Evolutionary conservation across 2,329 filamentous ascomycete genomes (phyloP), one percentile per base, ranked within the genome.

Genomic region (Trichoderma sp.): DNA sequence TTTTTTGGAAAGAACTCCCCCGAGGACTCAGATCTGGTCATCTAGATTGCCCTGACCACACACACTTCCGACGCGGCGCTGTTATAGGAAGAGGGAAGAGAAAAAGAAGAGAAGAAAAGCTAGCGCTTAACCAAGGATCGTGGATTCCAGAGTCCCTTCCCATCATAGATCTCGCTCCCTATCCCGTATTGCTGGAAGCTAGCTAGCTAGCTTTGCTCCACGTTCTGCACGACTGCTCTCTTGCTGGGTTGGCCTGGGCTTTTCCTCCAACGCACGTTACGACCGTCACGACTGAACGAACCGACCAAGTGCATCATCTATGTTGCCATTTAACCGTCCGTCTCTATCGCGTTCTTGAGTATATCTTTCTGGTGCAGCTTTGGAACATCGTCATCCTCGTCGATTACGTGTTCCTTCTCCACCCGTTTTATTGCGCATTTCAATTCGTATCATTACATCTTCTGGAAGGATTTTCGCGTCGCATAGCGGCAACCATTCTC

Each of bases 401-500:
- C 53, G 62, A 74, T 67, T 56, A 74, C 62, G 62, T 67, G 62
- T 67, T 66, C 41, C 63, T 60, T 67, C 71, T 59, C 69, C 69
- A 31, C 41, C 59, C 59, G 35, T 77, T 76, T 75, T 71, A 63
- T 68, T 67, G 53, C 69, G 35, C 72, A 66, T 45, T 38, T 33
- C 21, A 31, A 65, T 50, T 64, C 33, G 21, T 35, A 53, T 56
- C 24, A 33, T 45, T 35, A 27, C 18, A 24, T 60, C 11, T 62
- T 60, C 16, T 29, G 72, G 72, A 77, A 78, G 73, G 69, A 64
- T 78, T 79, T 79, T 78, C 80, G 78, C 68, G 74, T 77, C 76
- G 76, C 75, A 78, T 78, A 79, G 81, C 78, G 78, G 75, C 67
- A 75, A 65, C 75, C 75, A 79, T 75, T 60, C 78, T 77, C 75